A percentile compares a stretch with the other conserved stretches of the same genome.
phyloP scores from a whole-genome alignment of 331 rosid species.

The Saraca asoca region DNA sequence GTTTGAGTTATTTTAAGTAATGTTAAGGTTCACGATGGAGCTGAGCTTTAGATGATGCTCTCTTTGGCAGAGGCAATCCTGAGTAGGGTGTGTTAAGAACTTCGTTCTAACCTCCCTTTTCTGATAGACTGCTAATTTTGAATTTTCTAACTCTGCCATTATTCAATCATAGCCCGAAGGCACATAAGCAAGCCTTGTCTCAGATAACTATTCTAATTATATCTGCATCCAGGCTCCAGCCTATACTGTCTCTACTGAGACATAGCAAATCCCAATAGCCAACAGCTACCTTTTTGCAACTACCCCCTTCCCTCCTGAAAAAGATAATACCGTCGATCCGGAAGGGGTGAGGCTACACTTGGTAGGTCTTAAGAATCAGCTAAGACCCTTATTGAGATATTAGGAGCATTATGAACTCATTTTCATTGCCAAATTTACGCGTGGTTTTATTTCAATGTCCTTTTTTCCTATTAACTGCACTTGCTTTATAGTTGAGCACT shows the following conservation, averaged over 20 bases:
- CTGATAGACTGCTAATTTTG: not conserved
- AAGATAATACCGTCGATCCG: not conserved
- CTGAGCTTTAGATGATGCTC: not conserved
- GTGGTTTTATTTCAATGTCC: constrained; percentile 5
- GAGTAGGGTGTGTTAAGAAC: not conserved
- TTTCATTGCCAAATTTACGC: constrained; percentile 3
- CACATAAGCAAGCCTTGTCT: no score
- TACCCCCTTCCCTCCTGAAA: not conserved
- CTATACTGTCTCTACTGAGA: not conserved
- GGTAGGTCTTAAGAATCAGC: constrained; percentile 7
- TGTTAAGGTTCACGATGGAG: constrained; percentile 17
- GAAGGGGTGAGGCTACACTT: constrained; percentile 4
- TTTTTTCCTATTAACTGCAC: not conserved
- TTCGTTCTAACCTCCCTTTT: not conserved
- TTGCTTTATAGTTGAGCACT: not conserved
- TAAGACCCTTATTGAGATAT: not conserved
- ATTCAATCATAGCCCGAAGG: no score
- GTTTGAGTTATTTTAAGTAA: not conserved
- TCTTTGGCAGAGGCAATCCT: not conserved
- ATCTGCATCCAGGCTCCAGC: not conserved
- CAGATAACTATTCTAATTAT: not conserved
- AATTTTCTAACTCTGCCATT: not conserved
- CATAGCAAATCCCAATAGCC: not conserved
- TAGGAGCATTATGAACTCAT: not conserved
- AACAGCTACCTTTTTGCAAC: not conserved